Base-by-base conservation (phyloP, 371 early-diverging fungal species). In the Mucor plumbeus region DNA sequence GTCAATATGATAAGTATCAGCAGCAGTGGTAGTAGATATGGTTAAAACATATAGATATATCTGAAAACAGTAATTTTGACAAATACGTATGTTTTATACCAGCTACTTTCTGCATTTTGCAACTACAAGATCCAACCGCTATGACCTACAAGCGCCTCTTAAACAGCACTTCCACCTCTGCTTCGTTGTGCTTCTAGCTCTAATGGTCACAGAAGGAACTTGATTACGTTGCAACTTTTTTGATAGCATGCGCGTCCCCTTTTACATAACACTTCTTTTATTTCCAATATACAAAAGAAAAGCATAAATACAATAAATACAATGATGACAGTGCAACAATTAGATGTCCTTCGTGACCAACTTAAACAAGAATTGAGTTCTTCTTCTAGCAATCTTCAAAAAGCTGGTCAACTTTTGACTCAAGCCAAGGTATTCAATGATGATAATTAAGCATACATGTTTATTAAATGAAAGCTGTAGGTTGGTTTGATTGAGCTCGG, bases 361-460 rank as follows among this genome's bases (percentile, higher is more conserved):
- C 79, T 89, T 26, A 84, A 81, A 64, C 78, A 81, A 21, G 96
- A 93, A 66, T 79, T 92, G 69, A 81, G 78, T 65, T 71, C 87
- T n/a, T 71, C 90, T 33, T 87, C 86, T 63, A 85, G 92, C 8
- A 90, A 94, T 77, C 85, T 93, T 43, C 78, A 85, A 64, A 91
- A 91, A 69, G 88, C 92, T 73, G 90, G 87, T 19, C 78, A 89
- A 55, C 77, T 87, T 53, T 78, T 96, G 43, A 84, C 86, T 10
- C 87, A 91, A 70, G 87, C 94, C 65, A 96, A 96, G 92, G 94
- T 94, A 75, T 17, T 19, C n/a, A 11, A 15, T n/a, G n/a, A 26
- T 43, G n/a, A 15, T 15, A 43, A 14, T 44, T 15, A 17, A n/a
- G 9, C 50, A 50, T 26, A 50, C 26, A 19, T 21, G 50, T 50